Evolutionary conservation across 2,329 filamentous ascomycete species (phyloP).

Genomic region (Coniochaeta sp.): DNA sequence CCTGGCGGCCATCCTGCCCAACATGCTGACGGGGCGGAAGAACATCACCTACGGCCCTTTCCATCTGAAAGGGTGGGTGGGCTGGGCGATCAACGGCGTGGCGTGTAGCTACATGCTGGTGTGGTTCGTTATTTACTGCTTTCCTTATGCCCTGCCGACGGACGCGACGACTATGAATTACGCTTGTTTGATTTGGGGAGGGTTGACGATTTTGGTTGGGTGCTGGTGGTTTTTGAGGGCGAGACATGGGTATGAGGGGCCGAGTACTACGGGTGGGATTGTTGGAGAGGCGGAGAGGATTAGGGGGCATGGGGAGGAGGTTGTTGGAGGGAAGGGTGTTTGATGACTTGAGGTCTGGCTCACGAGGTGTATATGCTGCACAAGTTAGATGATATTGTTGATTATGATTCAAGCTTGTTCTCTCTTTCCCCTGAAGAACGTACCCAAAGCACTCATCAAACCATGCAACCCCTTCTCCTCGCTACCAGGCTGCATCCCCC

Average conservation of each 20-base stretch:
- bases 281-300: background rate
- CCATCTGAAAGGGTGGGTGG: conserved; percentile 35
- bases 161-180: conserved; percentile 42
- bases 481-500: conserved; percentile 50
- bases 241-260: background rate
- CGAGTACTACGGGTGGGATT: background rate
- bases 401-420: conserved; percentile 1
- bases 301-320: background rate
- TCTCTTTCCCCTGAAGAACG: conserved; percentile 52
- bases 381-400: too few relatives aligned
- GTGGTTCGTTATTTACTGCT: conserved; percentile 56
- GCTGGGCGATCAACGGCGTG: conserved; percentile 38
- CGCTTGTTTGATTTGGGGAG: conserved; percentile 35
- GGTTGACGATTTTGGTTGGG: conserved; percentile 21
- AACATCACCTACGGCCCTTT: conserved; percentile 48
- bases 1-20: conserved; percentile 54
- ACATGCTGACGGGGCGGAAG: conserved; percentile 37
- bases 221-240: background rate
- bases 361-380: too few relatives aligned
- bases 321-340: background rate
- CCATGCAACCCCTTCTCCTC: conserved; percentile 45
- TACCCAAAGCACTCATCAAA: conserved; percentile 50
- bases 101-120: conserved; percentile 47
- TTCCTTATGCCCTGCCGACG: conserved; percentile 36
- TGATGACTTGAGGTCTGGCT: too few relatives aligned